Evolutionary conservation across 2,329 filamentous ascomycete species (phyloP).

Genomic region (Colletotrichum zoysiae): DNA sequence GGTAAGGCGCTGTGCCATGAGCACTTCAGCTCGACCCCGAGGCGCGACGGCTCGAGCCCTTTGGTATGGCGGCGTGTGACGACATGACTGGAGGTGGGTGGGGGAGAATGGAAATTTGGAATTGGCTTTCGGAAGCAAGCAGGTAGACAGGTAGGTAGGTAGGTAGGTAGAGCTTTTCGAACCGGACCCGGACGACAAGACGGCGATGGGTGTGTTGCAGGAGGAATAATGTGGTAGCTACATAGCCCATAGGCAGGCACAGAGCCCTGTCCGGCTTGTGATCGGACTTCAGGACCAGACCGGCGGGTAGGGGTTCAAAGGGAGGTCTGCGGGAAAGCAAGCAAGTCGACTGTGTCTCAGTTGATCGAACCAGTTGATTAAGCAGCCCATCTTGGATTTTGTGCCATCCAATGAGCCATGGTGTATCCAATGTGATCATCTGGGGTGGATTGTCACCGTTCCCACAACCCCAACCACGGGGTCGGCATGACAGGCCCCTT

Average conservation of each 20-base stretch:
- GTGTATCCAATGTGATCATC: conserved; percentile 6
- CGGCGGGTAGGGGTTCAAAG: conserved; percentile 15
- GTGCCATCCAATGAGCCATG: conserved; percentile 13
- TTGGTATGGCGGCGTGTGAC: conserved; percentile 1
- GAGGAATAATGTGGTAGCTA: neutral
- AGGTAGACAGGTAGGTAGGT: neutral
- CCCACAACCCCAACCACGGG: neutral
- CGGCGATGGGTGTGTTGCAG: neutral
- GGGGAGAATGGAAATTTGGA: conserved; percentile 25
- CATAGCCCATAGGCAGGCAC: no score
- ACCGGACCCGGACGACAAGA: conserved; percentile 12
- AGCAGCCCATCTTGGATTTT: conserved; percentile 7
- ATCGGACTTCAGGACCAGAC: conserved; percentile 9
- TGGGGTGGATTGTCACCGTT: conserved; percentile 3
- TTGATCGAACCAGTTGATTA: conserved; percentile 8
- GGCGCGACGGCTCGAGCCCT: neutral
- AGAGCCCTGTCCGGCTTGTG: neutral
- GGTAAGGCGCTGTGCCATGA: conserved; percentile 1
- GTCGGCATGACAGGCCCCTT: conserved; percentile 1
- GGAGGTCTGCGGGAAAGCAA: conserved; percentile 3
- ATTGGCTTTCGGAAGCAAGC: conserved; percentile 7
- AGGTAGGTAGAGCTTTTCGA: conserved; percentile 1
- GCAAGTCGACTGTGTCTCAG: conserved; percentile 33
- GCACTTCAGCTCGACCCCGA: neutral
- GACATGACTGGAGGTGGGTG: neutral